Evolutionary conservation across 768 basidiomycete genomes (phyloP).

Genomic region (Lentinula guzmanii): DNA sequence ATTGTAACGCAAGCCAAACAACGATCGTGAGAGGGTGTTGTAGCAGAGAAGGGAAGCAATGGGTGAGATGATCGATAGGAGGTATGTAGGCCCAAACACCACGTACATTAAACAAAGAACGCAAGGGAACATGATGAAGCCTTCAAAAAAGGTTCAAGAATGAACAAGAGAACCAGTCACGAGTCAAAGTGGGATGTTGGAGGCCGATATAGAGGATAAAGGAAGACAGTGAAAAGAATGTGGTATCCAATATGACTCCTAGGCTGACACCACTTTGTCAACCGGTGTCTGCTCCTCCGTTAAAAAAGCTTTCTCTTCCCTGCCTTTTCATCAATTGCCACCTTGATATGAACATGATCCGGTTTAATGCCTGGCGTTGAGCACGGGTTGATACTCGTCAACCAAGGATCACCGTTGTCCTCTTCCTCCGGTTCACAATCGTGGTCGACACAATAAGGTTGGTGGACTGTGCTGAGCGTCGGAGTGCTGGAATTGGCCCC

Average conservation of each 20-base stretch:
- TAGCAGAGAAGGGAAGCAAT: not conserved
- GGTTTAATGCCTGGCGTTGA: conserved; percentile 39
- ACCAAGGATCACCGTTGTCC: conserved; percentile 86
- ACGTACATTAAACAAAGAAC: not conserved
- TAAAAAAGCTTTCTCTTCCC: conserved; percentile 74
- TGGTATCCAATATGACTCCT: not conserved
- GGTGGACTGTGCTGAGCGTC: not conserved
- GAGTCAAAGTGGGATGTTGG: not conserved
- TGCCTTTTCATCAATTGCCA: conserved; percentile 67
- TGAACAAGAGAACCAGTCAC: not conserved
- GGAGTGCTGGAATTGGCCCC: conserved; percentile 6
- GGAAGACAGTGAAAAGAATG: not conserved
- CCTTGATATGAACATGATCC: conserved; percentile 68
- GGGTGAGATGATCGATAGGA: not conserved
- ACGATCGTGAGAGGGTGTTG: not conserved
- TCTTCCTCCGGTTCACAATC: conserved; percentile 60
- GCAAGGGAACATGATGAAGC: not conserved
- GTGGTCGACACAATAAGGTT: conserved; percentile 49
- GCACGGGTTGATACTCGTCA: conserved; percentile 69
- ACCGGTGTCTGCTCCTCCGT: not conserved
- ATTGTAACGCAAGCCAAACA: not conserved
- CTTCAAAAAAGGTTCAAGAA: not conserved
- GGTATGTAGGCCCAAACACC: not conserved
- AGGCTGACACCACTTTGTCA: not conserved
- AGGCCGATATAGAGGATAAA: not conserved